Percentiles rank a stretch among this genome's conserved stretches.
These are phyloP conservation scores for Ustilago sp. DNA, from an alignment of 1,284 basidiomycete species.

Conservation along the genomic window DNA sequence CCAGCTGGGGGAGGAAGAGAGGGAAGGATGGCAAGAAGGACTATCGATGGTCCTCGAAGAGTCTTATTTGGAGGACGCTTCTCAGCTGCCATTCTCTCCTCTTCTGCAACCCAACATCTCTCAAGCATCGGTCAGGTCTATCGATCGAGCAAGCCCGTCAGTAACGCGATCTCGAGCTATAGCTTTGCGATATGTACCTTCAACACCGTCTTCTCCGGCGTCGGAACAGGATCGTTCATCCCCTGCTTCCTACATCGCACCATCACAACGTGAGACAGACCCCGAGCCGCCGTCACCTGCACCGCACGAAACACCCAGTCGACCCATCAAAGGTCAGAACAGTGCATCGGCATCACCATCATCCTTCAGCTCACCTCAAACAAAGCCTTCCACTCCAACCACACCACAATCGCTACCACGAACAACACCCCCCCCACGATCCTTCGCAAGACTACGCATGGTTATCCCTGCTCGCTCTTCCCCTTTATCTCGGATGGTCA, in stretches of 20 bases:
- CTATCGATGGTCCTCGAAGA: slow-evolving; percentile 39
- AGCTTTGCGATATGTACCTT: background rate
- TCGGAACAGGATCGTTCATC: background rate
- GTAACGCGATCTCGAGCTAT: too few relatives aligned
- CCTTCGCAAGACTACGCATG: slow-evolving; percentile 30
- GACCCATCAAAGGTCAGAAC: background rate
- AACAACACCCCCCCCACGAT: slow-evolving; percentile 12
- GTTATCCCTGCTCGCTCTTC: slow-evolving; percentile 33
- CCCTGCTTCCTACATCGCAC: background rate
- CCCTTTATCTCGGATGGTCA: slow-evolving; percentile 31
- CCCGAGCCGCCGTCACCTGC: background rate
- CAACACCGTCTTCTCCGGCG: background rate
- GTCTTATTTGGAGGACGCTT: slow-evolving; percentile 27
- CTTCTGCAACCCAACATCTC: background rate
- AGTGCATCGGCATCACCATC: background rate
- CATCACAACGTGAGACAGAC: background rate
- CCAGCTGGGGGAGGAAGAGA: background rate
- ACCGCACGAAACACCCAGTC: background rate
- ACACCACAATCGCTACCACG: slow-evolving; percentile 15
- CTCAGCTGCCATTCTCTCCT: slow-evolving; percentile 13
- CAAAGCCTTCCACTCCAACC: background rate
- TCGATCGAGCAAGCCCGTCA: background rate
- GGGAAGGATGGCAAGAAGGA: slow-evolving; percentile 27
- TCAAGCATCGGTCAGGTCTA: background rate
- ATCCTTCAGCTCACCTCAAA: background rate